These are phyloP conservation scores for Carex sylvatica DNA, from an alignment of 202 grass and related monocot genomes.

Conservation along the genomic window DNA sequence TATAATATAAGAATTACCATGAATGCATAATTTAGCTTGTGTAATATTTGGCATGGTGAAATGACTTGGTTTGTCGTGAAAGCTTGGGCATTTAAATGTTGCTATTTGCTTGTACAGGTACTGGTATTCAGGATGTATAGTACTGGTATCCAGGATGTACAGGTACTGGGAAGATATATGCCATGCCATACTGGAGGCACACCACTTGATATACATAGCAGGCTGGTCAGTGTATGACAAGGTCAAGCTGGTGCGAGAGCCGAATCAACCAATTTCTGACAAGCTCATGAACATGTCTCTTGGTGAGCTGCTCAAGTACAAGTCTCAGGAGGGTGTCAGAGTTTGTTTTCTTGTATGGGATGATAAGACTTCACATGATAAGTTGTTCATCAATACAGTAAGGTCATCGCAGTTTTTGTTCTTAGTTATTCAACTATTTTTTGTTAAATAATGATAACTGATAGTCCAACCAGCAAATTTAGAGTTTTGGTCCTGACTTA, in stretches of 20 bases:
- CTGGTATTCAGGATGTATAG: too few species aligned
- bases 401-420: conserved; percentile 18
- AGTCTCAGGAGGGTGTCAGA: conserved; percentile 89
- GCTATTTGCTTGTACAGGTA: too few species aligned
- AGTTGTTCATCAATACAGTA: conserved; percentile 85
- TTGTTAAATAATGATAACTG: not conserved
- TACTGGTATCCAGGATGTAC: too few species aligned
- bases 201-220: conserved; percentile 91
- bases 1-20: too few species aligned
- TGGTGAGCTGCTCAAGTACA: conserved; percentile 91
- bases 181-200: conserved; percentile 89
- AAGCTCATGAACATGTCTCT: conserved; percentile 53
- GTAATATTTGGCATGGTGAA: too few species aligned
- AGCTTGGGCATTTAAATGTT: too few species aligned
- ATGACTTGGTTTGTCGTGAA: too few species aligned
- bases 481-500: not conserved
- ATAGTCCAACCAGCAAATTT: not conserved
- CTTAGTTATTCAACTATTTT: not conserved
- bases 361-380: conserved; percentile 95
- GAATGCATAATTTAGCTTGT: too few species aligned
- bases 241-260: conserved; percentile 74
- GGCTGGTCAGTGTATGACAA: conserved; percentile 95
- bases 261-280: conserved; percentile 42
- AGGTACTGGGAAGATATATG: conserved; percentile 89
- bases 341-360: conserved; percentile 99